Evolutionary conservation across 2,329 filamentous ascomycete species (phyloP).

Genomic region (Fusarium sp.): DNA sequence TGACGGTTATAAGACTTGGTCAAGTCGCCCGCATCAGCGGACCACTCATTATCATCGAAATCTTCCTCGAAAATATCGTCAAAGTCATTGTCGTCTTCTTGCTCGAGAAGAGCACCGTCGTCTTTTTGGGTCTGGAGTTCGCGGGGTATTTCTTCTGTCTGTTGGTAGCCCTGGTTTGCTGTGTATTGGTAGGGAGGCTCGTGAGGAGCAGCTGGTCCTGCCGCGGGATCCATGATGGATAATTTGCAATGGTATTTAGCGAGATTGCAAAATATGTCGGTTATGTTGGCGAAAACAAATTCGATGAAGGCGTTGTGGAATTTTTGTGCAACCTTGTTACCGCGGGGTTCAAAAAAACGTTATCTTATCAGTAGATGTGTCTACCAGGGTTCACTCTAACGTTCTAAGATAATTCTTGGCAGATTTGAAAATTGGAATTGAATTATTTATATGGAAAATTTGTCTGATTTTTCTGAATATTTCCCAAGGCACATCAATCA

Average conservation of each 20-base stretch:
- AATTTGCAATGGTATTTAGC: constrained; percentile 2
- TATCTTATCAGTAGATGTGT: constrained; percentile 35
- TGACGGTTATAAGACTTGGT: constrained; percentile 92
- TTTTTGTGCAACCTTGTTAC: constrained; percentile 39
- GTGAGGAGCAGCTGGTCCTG: constrained; percentile 53
- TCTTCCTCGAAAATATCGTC: constrained; percentile 56
- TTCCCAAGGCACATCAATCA: neutral
- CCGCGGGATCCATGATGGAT: constrained; percentile 27
- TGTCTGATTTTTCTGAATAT: neutral
- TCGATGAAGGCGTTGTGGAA: constrained; percentile 27
- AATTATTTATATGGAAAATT: neutral
- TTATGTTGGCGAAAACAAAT: constrained; percentile 2
- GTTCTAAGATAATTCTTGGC: neutral
- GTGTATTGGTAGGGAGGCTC: constrained; percentile 58
- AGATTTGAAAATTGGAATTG: neutral
- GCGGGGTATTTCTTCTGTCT: constrained; percentile 49
- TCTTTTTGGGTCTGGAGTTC: constrained; percentile 46
- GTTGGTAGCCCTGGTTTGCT: constrained; percentile 56
- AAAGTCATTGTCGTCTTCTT: constrained; percentile 40
- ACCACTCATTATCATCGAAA: constrained; percentile 71
- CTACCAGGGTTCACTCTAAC: constrained; percentile 5
- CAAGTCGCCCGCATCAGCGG: constrained; percentile 72
- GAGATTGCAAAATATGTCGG: neutral
- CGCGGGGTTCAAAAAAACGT: constrained; percentile 38
- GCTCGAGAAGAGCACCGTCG: constrained; percentile 35